phyloP scores from a whole-genome alignment of 768 basidiomycete species.

The Trametes cubensis region DNA sequence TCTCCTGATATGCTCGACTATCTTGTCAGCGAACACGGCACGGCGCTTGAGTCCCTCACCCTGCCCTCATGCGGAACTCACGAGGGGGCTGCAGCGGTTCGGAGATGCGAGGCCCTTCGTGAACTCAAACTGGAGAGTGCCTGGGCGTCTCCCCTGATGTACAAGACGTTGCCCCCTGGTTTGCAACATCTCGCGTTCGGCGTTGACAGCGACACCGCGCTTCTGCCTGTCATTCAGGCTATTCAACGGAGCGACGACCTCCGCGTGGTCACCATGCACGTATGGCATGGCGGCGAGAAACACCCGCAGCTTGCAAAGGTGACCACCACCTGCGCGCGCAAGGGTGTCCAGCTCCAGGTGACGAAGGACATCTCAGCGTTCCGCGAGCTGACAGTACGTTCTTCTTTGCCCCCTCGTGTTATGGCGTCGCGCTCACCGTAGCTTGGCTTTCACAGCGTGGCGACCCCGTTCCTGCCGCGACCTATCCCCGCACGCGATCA shows the following conservation, averaged over 20 bases:
- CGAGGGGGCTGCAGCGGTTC: conserved; percentile 49
- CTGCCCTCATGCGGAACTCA: conserved; percentile 56
- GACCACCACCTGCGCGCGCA: conserved; percentile 65
- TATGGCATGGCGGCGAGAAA: conserved; percentile 53
- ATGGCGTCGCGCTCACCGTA: conserved; percentile 17
- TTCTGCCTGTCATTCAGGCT: conserved; percentile 57
- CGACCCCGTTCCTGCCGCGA: conserved; percentile 25
- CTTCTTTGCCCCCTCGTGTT: background rate
- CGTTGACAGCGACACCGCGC: conserved; percentile 54
- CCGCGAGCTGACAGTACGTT: conserved; percentile 53
- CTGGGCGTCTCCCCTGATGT: conserved; percentile 47
- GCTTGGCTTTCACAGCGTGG: conserved; percentile 18
- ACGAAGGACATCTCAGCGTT: conserved; percentile 55
- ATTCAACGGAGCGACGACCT: conserved; percentile 51
- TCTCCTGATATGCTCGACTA: conserved; percentile 55
- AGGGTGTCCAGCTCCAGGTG: conserved; percentile 57
- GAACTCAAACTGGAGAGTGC: conserved; percentile 61
- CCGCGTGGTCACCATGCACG: conserved; percentile 52
- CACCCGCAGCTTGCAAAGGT: conserved; percentile 56
- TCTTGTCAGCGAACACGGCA: conserved; percentile 52
- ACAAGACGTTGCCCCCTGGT: conserved; percentile 49
- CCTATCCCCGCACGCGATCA: conserved; percentile 25
- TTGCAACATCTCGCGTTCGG: conserved; percentile 64
- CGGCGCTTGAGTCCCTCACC: conserved; percentile 54
- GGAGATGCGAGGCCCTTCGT: conserved; percentile 52